Evolutionary conservation across 805 yeast species (phyloP), one percentile per base, ranked within the genome.

Genomic region (Candida sakaeoensis): DNA sequence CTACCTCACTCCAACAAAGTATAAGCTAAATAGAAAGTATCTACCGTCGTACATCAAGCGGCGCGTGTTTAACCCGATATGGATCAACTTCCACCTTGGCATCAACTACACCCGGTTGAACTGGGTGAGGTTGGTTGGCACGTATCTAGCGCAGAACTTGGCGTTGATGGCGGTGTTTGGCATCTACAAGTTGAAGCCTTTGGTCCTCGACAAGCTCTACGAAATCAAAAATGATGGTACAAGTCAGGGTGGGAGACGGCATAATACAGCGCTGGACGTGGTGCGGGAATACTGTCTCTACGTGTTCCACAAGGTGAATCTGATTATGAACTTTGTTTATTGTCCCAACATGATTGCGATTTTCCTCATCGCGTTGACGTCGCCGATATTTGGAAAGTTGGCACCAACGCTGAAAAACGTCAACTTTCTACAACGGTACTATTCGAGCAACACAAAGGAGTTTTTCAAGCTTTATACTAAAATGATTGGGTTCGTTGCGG

Each of bases 1-100:
- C 45, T 66, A 65, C 48, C 48, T 68, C 41, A 63, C 74, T 0
- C 72, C 72, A 2, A 62, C 72, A 2, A 51, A 43, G 28, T 58
- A 47, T 50, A 57, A 53, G 46, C 51, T 59, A 45, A 65, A 65
- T 47, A 69, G 63, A 43, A 48, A 56, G 19, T 65, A 65, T 51
- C 48, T 67, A 16, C 58, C 69, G 3, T 39, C 55, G 12, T 51
- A 52, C 27, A 57, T 68, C 35, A 67, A 62, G 41, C 37, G 49
- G 5, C 43, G 53, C 22, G 49, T 64, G 4, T 52, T 67, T 41
- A 62, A 65, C 39, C 72, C 74, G 1, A 63, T 68, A 36, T 68
- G 74, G 74, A 57, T 55, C 38, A 63, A 65, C 43, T 67, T 55
- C 43, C 48, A 59, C 21, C 47, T 65, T 37, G 64, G 65, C 6